Evolutionary conservation across 768 basidiomycete species (phyloP), one percentile per base, ranked within the genome.

Genomic region (Russula sp.): DNA sequence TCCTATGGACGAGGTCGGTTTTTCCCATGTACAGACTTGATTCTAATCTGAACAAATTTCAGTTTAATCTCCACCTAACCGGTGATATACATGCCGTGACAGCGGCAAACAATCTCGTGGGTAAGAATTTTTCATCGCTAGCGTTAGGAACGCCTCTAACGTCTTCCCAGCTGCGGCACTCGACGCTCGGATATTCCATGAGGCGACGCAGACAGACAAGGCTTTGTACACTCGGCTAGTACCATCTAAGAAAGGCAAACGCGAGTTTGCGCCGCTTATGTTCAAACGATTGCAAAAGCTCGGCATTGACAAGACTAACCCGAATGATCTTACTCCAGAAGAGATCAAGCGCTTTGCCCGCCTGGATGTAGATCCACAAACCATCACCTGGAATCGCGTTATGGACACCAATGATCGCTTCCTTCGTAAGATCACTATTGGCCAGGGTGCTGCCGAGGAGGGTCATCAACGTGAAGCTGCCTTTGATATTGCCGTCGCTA

Each of bases 31-130:
- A n/a, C 14, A 30, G 36, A 22, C 5, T 8, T 8, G 20, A 22
- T 52, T 49, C 20, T 30, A 30, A n/a, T 62, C 70, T 57, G 60
- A 65, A 9, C 24, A 18, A 24, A 48, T 38, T 24, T 48, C 20
- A 92, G 90, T 98, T 99, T 77, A 98, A 98, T 76, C 77, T 99
- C 54, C 94, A 96, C 72, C 78, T 95, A 75, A 96, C 94, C 48
- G 95, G 95, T 67, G 97, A 99, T 76, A 98, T 98, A 61, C 96
- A 99, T 72, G 96, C 97, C 48, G 91, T 98, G 24, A 92, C 93
- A 11, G 96, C 96, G 46, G 96, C 96, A 26, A 99, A 98, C 77
- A 99, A 99, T 76, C 76, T 98, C 68, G 84, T 99, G 46, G 92
- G 90, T 92, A 73, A 22, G 76, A n/a, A 34, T 49, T 24, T 22